These are phyloP conservation scores for Dinochytrium kinnereticum DNA, from an alignment of 371 early-diverging fungal species.

Conservation along the genomic window DNA sequence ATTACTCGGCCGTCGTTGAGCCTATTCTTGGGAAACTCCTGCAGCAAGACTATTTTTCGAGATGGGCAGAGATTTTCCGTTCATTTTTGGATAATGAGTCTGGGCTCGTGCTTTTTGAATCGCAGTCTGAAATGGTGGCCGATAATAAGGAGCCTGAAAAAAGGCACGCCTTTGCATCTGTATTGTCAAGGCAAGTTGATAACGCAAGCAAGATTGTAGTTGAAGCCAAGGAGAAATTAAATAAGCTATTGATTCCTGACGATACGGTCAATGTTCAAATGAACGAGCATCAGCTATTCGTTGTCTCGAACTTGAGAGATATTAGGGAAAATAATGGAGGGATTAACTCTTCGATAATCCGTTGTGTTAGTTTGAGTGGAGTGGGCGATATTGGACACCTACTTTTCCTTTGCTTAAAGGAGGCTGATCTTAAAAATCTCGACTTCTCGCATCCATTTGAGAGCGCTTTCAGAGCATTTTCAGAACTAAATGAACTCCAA, in stretches of 20 bases:
- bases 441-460: too few species aligned
- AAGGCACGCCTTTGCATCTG: too few species aligned
- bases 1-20: conserved; percentile 26
- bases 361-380: neutral
- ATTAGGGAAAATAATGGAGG: neutral
- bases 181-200: too few species aligned
- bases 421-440: neutral
- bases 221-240: too few species aligned
- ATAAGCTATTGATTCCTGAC: neutral
- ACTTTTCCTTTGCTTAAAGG: neutral
- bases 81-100: neutral
- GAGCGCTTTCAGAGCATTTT: too few species aligned
- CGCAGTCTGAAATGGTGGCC: too few species aligned
- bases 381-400: neutral
- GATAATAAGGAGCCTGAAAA: too few species aligned
- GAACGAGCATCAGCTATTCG: neutral
- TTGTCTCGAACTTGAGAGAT: neutral
- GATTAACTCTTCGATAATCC: neutral
- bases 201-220: too few species aligned
- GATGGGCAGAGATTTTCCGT: conserved; percentile 19
- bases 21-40: conserved; percentile 26
- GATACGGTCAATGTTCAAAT: neutral
- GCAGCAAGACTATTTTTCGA: conserved; percentile 26
- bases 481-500: too few species aligned
- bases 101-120: neutral